Base-by-base conservation (phyloP, 352 stramenopile genomes). In the Hyaloperonospora arabidopsidis region DNA sequence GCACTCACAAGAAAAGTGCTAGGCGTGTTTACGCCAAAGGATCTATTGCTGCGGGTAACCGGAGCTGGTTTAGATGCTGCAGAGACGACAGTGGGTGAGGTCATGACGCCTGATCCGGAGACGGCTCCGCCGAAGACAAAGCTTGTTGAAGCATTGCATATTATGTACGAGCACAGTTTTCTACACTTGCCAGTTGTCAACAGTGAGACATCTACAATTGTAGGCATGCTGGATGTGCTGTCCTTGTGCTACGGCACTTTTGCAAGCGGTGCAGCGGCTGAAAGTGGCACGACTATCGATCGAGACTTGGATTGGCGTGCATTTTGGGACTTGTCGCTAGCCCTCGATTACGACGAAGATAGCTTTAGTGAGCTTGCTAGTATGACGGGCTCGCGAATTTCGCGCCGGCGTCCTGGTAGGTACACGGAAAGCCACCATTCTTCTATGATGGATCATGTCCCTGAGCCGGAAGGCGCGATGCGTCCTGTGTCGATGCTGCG, bases 91-190 rank as follows among this genome's bases (percentile, higher is more conserved):
- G 87, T 99, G 14, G 86, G 74, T 15, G 71, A 92, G 61, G 93
- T 98, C 19, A 98, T 98, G 96, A 99, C 96, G 13, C 87, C 87
- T 5, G 95, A 97, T 56, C 96, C 96, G 1, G 95, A 99, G 65
- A 87, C 86, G 14, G 92, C 97, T 15, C 79, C 79, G 15, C 91
- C 93, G 5, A 93, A 74, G 46, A 97, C 89, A 4, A 96, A 88
- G 23, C 86, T 98, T 10, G 70, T 98, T 8, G 96, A 98, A 52
- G 96, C 95, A 17, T 75, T 99, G 38, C 95, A 98, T 62, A 89
- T 97, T 19, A 98, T 98, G 95, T 93, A 98, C 59, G 95, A 98
- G 52, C 95, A 98, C 58, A 95, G 95, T 53, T 98, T 98, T 65
- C 67, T 99, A 25, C 96, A 98, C 54, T 61, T 99, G 43, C 96